Evolutionary conservation across 805 yeast species (phyloP).

Genomic region (Myxozyma neotropica): DNA sequence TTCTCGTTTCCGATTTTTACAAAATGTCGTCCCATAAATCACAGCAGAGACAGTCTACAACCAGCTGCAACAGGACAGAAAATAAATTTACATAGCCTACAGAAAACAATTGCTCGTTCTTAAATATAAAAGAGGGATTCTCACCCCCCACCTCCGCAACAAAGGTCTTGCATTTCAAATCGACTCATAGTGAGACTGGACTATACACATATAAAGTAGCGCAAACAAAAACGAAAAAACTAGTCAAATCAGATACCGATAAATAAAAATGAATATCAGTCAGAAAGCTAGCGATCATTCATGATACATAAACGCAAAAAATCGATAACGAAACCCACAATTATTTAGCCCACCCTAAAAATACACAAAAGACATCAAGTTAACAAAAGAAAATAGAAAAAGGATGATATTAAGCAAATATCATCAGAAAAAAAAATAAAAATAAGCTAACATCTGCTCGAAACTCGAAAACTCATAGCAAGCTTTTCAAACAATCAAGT

Average conservation of each 20-base stretch:
- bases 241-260: slow-evolving; percentile 29
- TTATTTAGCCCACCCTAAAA: slow-evolving; percentile 9
- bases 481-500: neutral
- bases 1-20: too few species aligned
- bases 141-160: slow-evolving; percentile 2
- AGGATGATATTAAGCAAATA: neutral
- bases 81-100: too few species aligned
- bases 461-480: neutral
- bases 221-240: neutral
- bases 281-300: slow-evolving; percentile 19
- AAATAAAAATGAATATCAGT: slow-evolving; percentile 13
- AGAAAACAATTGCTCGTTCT: too few species aligned
- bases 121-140: neutral
- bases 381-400: neutral
- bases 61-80: too few species aligned
- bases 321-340: slow-evolving; percentile 16
- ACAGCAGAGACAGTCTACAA: too few species aligned
- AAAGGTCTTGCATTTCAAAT: slow-evolving; percentile 5
- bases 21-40: too few species aligned
- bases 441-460: neutral
- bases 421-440: neutral
- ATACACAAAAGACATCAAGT: slow-evolving; percentile 6
- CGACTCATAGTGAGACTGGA: neutral
- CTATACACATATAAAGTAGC: slow-evolving; percentile 6
- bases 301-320: slow-evolving; percentile 17